A percentile compares a stretch with the other conserved stretches of the same genome.
Evolutionary conservation across 352 stramenopile genomes (phyloP).

Genomic region (Globisporangium alternatum): DNA sequence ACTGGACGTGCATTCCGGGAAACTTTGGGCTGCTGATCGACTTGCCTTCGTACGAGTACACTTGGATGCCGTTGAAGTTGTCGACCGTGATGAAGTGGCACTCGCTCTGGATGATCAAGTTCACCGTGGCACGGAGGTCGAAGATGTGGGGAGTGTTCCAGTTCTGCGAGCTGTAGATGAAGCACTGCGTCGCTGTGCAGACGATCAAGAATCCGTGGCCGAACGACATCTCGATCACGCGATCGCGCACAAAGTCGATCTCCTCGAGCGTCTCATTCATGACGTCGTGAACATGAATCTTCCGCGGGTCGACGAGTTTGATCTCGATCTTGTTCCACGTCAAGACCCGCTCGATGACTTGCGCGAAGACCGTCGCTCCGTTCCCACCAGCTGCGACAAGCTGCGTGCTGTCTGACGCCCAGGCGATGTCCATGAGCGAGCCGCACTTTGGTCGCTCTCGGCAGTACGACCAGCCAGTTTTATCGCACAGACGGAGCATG

Average conservation of each 20-base stretch:
- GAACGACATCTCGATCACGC: constrained; percentile 92
- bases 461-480: constrained; percentile 90
- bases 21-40: constrained; percentile 85
- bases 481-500: constrained; percentile 91
- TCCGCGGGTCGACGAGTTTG: constrained; percentile 74
- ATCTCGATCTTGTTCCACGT: constrained; percentile 91
- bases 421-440: constrained; percentile 88
- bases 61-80: constrained; percentile 85
- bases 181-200: constrained; percentile 90
- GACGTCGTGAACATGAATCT: constrained; percentile 89
- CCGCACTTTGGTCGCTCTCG: constrained; percentile 76
- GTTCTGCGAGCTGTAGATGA: constrained; percentile 90
- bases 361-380: constrained; percentile 85
- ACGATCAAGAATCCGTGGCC: constrained; percentile 91
- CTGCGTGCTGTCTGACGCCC: constrained; percentile 90
- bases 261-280: constrained; percentile 90
- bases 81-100: constrained; percentile 90
- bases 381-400: constrained; percentile 86
- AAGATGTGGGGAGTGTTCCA: constrained; percentile 94
- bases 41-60: constrained; percentile 93
- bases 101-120: constrained; percentile 85
- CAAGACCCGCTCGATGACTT: constrained; percentile 83
- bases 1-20: constrained; percentile 83
- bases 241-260: constrained; percentile 89
- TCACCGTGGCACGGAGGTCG: constrained; percentile 84